A percentile compares a stretch with the other conserved stretches of the same genome.
These are phyloP conservation scores for Lumnitzera racemosa DNA, from an alignment of 345 rosid species.

Conservation along the genomic window DNA sequence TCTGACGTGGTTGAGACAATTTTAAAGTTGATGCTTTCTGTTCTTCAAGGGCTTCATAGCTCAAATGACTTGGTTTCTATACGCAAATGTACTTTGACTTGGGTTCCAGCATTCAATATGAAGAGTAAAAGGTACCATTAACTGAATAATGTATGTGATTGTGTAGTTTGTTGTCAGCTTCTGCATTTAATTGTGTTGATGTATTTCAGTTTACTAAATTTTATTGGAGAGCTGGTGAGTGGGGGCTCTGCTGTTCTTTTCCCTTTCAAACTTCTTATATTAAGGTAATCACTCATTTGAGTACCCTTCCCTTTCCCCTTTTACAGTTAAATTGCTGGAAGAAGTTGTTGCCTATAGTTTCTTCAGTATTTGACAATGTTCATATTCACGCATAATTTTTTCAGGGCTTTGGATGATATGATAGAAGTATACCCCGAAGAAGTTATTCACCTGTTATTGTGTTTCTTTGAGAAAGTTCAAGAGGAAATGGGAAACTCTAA, in stretches of 20 bases:
- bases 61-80: conserved; percentile 31
- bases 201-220: conserved; percentile 37
- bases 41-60: conserved; percentile 40
- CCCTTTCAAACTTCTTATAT: conserved; percentile 41
- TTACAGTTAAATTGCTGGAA: neutral
- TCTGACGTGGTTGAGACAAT: conserved; percentile 48
- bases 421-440: conserved; percentile 53
- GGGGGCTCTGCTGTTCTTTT: conserved; percentile 37
- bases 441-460: conserved; percentile 45
- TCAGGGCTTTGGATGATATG: conserved; percentile 64
- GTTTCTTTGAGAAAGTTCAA: conserved; percentile 53
- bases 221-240: conserved; percentile 50
- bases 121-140: conserved; percentile 47
- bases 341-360: neutral
- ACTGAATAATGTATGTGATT: conserved; percentile 7
- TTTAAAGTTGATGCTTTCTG: conserved; percentile 53
- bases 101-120: conserved; percentile 67
- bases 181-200: neutral
- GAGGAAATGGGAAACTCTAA: conserved; percentile 19
- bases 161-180: conserved; percentile 1
- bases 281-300: conserved; percentile 39
- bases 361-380: conserved; percentile 9
- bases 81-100: conserved; percentile 31
- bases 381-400: conserved; percentile 21
- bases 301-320: neutral